Evolutionary conservation across 2,329 filamentous ascomycete species (phyloP), one percentile per base, ranked within the genome.

Genomic region (Colletotrichum sansevieriae): DNA sequence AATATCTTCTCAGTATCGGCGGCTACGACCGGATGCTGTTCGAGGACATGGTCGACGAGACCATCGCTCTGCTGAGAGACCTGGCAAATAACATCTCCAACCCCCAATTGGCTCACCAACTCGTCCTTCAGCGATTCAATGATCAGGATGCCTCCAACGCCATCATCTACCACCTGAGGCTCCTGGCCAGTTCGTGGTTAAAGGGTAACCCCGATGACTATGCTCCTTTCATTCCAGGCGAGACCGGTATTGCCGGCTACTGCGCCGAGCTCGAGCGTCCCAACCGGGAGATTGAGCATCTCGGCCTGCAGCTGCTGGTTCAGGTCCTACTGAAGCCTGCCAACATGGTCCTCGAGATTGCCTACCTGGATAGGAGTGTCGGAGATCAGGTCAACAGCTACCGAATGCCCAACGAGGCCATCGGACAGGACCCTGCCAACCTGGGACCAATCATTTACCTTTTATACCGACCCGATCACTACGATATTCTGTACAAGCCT

Each of bases 301-400:
- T 97, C n/a, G 93, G 93, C 49, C 85, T 98, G 71, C 89, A 89
- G 68, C 88, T 93, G 2, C 83, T 98, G 57, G 88, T 91, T 70
- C 90, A 95, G 71, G 87, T 94, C 29, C 85, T 98, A 3, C 88
- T 98, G 71, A 91, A 93, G 75, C 92, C 92, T 8, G 90, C 91
- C 57, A 90, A 90, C 15, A 89, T 98, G 71, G 89, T 91, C 4
- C 87, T 98, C 20, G 94, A 98, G 76, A 92, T 98, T 71, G 90
- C 94, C 62, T 98, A 98, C 77, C 88, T 99, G 9, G 96, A 98
- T 77, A 90, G 94, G 73, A 97, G 92, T 74, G 84, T 89, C 52
- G 95, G 94, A 18, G 85, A 87, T 54, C 86, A 92, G 74, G 93
- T 94, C 74, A 97, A 93, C 76, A 87, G 85, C 37, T 90, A 92